Evolutionary conservation across 768 basidiomycete species (phyloP).

Genomic region (Mycena kentingensis): DNA sequence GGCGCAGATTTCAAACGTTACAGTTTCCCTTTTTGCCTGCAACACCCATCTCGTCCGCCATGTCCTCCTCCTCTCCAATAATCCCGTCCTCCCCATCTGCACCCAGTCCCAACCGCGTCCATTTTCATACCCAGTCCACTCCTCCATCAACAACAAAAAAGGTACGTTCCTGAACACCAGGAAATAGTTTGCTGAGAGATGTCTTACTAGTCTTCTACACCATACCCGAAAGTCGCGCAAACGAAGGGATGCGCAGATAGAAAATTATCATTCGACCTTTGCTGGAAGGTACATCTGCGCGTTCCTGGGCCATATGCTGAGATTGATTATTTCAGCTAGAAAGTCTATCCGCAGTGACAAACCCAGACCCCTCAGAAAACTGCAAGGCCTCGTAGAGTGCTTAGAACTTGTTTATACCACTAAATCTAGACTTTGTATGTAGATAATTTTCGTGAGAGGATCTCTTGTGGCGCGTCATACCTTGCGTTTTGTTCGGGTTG

Average conservation of each 20-base stretch:
- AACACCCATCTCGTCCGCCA: conserved; percentile 3
- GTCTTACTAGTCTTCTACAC: conserved; percentile 26
- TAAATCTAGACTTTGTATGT: too few relatives aligned
- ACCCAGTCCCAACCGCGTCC: conserved; percentile 15
- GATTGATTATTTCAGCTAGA: not conserved
- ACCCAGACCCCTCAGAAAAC: too few relatives aligned
- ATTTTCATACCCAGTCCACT: conserved; percentile 7
- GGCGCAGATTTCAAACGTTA: too few relatives aligned
- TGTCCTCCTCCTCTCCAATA: conserved; percentile 8
- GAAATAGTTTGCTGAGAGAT: not conserved
- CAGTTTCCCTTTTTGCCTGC: not conserved
- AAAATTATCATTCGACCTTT: conserved; percentile 37
- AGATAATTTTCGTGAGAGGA: too few relatives aligned
- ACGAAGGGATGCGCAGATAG: conserved; percentile 36
- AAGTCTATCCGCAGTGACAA: conserved; percentile 10
- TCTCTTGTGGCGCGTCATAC: too few relatives aligned
- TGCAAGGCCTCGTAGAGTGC: too few relatives aligned
- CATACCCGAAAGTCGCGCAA: conserved; percentile 46
- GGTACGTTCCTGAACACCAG: too few relatives aligned
- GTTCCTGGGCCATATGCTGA: not conserved
- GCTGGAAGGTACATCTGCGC: conserved; percentile 29
- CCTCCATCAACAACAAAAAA: conserved; percentile 15
- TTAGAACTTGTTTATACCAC: too few relatives aligned
- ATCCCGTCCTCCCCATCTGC: conserved; percentile 8
- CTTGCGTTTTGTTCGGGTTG: too few relatives aligned